Conservation (phyloP, 2,329 filamentous ascomycete species). For the Aureobasidium melanogenum region DNA sequence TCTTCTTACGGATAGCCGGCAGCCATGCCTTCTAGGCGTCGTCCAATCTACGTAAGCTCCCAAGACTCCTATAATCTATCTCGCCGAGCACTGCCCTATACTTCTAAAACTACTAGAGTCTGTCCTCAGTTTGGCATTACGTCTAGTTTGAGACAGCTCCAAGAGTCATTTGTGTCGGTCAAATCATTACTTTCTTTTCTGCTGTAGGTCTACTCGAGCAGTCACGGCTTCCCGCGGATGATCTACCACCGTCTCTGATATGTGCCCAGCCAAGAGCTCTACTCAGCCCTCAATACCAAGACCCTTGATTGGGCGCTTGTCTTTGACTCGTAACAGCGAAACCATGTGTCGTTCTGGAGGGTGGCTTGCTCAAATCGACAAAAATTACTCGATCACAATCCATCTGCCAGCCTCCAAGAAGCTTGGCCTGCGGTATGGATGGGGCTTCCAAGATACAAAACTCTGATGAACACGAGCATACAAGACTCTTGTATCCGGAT, state of each 20-base stretch:
- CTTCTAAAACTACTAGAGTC: background rate
- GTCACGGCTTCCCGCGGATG: background rate
- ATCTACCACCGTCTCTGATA: background rate
- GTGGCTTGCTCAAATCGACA: background rate
- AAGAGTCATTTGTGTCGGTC: background rate
- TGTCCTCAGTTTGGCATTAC: background rate
- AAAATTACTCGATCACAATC: background rate
- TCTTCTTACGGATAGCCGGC: background rate
- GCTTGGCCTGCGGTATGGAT: background rate
- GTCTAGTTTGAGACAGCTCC: background rate
- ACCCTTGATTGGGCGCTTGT: background rate
- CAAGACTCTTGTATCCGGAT: constrained; percentile 8
- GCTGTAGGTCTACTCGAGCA: too few species aligned
- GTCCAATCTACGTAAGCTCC: background rate
- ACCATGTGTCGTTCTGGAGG: background rate
- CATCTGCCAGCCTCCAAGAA: background rate
- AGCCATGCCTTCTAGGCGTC: background rate
- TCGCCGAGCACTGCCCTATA: background rate
- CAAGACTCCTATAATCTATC: background rate
- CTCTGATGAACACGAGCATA: background rate
- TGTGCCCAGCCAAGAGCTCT: background rate
- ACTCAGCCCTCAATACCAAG: background rate
- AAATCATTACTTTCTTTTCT: background rate
- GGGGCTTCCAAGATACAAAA: background rate
- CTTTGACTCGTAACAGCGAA: background rate